Percentiles rank a stretch among this genome's conserved stretches.
These are phyloP conservation scores for Leishmania aethiopica DNA, from an alignment of 208 protist genomes.

Conservation along the genomic window DNA sequence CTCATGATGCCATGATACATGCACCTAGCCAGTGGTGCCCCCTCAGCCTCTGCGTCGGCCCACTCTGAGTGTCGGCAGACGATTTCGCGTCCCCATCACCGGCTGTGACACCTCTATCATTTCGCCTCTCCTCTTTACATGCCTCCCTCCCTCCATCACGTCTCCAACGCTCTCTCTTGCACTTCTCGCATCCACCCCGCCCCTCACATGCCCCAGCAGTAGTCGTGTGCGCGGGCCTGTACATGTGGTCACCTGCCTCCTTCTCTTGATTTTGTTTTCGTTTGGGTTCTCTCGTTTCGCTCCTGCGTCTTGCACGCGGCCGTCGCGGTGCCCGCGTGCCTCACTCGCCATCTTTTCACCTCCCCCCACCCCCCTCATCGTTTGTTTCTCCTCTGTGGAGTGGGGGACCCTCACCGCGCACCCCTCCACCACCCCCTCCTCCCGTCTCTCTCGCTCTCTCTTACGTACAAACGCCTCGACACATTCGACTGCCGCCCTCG, in stretches of 20 bases:
- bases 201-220: not conserved
- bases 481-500: not conserved
- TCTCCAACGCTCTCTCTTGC: not conserved
- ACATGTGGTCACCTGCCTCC: too few relatives aligned
- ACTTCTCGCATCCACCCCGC: not conserved
- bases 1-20: not conserved
- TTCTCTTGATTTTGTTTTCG: not conserved
- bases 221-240: not conserved
- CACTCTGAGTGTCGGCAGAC: not conserved
- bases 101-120: not conserved
- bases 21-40: not conserved
- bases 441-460: too few relatives aligned
- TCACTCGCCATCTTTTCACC: conserved; percentile 4
- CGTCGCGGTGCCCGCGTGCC: not conserved
- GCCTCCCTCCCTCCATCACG: not conserved
- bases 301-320: not conserved
- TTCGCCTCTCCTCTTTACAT: not conserved
- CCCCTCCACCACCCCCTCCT: not conserved
- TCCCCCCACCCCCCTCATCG: too few relatives aligned
- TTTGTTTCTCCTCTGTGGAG: not conserved
- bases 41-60: not conserved
- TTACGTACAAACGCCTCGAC: not conserved
- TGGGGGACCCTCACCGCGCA: not conserved
- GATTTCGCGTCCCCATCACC: not conserved
- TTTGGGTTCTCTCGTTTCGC: not conserved